Evolutionary conservation across 148 eudicot genomes (phyloP).

Genomic region (Rhododendron ovatum): DNA sequence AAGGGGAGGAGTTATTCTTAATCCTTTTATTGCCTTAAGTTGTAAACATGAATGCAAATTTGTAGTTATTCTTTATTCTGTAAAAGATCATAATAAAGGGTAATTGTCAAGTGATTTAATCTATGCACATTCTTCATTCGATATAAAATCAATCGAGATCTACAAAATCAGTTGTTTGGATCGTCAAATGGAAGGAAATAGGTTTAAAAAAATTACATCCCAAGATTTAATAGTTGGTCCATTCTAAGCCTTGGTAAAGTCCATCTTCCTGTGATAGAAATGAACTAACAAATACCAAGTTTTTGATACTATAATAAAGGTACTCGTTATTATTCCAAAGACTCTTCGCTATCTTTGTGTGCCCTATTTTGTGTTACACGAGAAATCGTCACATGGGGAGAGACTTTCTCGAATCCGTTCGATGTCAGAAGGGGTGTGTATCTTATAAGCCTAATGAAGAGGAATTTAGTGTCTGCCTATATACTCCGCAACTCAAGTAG

Average conservation of each 20-base stretch:
- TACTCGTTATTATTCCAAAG: neutral
- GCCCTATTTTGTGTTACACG: neutral
- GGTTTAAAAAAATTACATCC: neutral
- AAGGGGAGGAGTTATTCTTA: neutral
- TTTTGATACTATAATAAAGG: neutral
- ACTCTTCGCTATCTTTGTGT: neutral
- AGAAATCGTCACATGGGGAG: neutral
- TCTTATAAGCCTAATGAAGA: too few relatives aligned
- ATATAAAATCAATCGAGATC: neutral
- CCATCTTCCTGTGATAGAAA: neutral
- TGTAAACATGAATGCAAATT: neutral
- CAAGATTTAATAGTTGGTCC: neutral
- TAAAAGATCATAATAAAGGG: neutral
- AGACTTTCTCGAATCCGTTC: too few relatives aligned
- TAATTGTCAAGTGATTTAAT: neutral
- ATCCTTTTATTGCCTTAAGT: neutral
- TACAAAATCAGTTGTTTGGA: neutral
- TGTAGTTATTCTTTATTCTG: neutral
- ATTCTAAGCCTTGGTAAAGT: neutral
- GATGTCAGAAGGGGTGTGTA: too few relatives aligned
- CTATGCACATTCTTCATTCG: neutral
- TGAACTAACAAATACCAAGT: neutral
- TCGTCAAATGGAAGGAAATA: neutral
- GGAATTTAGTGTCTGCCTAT: too few relatives aligned
- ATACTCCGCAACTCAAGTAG: too few relatives aligned